phyloP scores from a whole-genome alignment of 1,284 basidiomycete genomes.

The Heterobasidion irregulare region DNA sequence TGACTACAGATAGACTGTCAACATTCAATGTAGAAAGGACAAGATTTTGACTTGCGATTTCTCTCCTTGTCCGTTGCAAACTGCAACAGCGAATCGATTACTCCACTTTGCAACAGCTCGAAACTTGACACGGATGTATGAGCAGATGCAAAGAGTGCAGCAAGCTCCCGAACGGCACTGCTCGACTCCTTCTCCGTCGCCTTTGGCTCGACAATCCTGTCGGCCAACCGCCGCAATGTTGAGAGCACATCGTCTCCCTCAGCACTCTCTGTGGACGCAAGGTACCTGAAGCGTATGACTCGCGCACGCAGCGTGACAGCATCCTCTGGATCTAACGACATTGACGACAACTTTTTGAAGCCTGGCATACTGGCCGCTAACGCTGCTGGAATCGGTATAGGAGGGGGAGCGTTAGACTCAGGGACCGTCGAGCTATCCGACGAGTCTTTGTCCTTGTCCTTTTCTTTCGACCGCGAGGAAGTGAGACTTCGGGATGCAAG shows the following conservation, averaged over 20 bases:
- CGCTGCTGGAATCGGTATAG: constrained; percentile 22
- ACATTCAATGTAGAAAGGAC: not conserved
- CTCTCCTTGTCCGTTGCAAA: constrained; percentile 70
- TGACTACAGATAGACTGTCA: constrained; percentile 32
- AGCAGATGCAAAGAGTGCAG: constrained; percentile 72
- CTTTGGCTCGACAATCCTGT: constrained; percentile 44
- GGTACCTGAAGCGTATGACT: constrained; percentile 76
- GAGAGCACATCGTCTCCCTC: constrained; percentile 61
- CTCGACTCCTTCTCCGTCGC: constrained; percentile 61
- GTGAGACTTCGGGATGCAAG: constrained; percentile 58
- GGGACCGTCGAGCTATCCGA: constrained; percentile 31
- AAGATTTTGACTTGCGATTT: constrained; percentile 31
- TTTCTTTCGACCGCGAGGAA: constrained; percentile 43
- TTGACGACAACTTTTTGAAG: constrained; percentile 56
- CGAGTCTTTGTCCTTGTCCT: constrained; percentile 23
- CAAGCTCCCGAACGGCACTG: constrained; percentile 63
- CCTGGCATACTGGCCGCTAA: constrained; percentile 43
- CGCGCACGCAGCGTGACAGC: constrained; percentile 84
- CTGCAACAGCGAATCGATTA: constrained; percentile 81
- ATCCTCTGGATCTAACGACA: constrained; percentile 77
- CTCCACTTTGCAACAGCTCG: constrained; percentile 88
- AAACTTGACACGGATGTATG: constrained; percentile 88
- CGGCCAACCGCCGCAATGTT: constrained; percentile 58
- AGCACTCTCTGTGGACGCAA: constrained; percentile 48
- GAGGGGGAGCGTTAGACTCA: constrained; percentile 21